phyloP scores from a whole-genome alignment of 352 stramenopile species.

The Phytopythium sindhum region DNA sequence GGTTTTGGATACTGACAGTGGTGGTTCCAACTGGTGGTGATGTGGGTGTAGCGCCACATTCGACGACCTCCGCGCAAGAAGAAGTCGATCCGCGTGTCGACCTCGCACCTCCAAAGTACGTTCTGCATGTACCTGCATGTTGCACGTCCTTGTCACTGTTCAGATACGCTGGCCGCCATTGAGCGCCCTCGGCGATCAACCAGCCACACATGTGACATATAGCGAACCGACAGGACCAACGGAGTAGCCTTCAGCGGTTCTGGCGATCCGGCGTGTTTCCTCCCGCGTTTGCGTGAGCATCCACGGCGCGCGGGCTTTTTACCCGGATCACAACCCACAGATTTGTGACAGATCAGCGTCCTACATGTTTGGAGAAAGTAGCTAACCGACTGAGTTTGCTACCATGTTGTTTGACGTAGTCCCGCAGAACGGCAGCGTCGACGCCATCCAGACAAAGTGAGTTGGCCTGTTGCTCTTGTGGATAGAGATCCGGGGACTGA shows the following conservation, averaged over 20 bases:
- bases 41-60: conserved; percentile 19
- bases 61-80: conserved; percentile 41
- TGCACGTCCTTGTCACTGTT: conserved; percentile 26
- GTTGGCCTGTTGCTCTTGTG: conserved; percentile 1
- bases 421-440: conserved; percentile 33
- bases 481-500: background rate
- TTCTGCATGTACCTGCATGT: conserved; percentile 17
- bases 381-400: conserved; percentile 1
- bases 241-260: conserved; percentile 2
- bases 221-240: conserved; percentile 20
- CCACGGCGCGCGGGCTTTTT: conserved; percentile 17
- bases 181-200: conserved; percentile 30
- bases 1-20: background rate
- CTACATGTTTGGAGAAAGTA: background rate
- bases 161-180: conserved; percentile 57
- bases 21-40: background rate
- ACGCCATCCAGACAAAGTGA: conserved; percentile 54
- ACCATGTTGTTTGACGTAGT: conserved; percentile 16
- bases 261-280: conserved; percentile 17
- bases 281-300: conserved; percentile 22
- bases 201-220: conserved; percentile 47
- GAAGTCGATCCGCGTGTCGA: conserved; percentile 60
- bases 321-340: conserved; percentile 12
- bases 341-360: background rate
- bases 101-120: conserved; percentile 66